These are phyloP conservation scores for Colletotrichum truncatum DNA, from an alignment of 2,329 filamentous ascomycete species.

Conservation along the genomic window DNA sequence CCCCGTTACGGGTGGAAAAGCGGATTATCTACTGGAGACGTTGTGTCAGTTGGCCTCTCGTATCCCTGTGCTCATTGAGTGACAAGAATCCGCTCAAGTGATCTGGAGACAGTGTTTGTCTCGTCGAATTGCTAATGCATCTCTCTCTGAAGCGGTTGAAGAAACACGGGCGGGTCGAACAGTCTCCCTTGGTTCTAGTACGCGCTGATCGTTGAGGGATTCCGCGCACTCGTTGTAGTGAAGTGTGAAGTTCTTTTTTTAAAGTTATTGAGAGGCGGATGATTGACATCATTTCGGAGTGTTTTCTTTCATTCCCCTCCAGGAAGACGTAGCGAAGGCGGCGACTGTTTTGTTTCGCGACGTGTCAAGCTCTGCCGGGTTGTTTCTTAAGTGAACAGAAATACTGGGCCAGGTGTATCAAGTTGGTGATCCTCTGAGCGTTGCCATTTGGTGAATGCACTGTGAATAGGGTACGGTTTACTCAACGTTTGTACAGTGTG, in stretches of 20 bases:
- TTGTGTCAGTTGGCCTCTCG: background rate
- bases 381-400: slow-evolving; percentile 3
- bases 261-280: background rate
- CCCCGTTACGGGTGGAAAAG: background rate
- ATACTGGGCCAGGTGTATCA: background rate
- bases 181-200: background rate
- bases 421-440: slow-evolving; percentile 2
- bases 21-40: background rate
- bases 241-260: no score
- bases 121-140: slow-evolving; percentile 1
- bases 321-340: background rate
- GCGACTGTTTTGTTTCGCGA: slow-evolving; percentile 14
- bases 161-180: slow-evolving; percentile 1
- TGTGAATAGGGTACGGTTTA: background rate
- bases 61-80: background rate
- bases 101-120: slow-evolving; percentile 12
- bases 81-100: background rate
- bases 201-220: background rate
- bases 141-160: background rate
- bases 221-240: background rate
- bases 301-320: no score
- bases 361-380: slow-evolving; percentile 8
- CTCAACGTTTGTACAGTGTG: background rate
- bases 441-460: background rate
- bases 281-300: background rate